Evolutionary conservation across 2,329 filamentous ascomycete genomes (phyloP).

Genomic region (Rosellinia necatrix): DNA sequence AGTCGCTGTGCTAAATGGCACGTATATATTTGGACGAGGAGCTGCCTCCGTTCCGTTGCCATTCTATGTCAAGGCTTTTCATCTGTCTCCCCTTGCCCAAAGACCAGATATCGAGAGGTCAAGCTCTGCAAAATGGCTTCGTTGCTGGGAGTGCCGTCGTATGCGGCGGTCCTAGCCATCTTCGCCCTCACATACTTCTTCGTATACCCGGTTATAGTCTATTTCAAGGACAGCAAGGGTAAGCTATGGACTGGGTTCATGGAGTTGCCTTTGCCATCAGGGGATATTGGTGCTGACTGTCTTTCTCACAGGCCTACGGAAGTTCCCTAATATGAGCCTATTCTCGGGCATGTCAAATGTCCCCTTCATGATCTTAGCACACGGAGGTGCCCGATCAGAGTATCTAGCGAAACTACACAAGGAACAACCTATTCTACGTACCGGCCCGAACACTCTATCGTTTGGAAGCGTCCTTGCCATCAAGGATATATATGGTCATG

Average conservation of each 20-base stretch:
- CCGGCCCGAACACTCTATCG: constrained; percentile 4
- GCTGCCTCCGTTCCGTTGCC: neutral
- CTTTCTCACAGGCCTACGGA: neutral
- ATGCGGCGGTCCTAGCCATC: neutral
- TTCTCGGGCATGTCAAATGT: constrained; percentile 11
- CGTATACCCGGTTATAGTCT: constrained; percentile 4
- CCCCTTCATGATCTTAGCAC: constrained; percentile 10
- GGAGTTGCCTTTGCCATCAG: neutral
- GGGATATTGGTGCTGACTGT: neutral
- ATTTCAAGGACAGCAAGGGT: constrained; percentile 12
- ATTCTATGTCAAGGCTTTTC: neutral
- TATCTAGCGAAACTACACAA: constrained; percentile 4
- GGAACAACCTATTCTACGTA: constrained; percentile 1
- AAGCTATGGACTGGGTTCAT: neutral
- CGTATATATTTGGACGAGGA: neutral
- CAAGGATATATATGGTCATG: constrained; percentile 13
- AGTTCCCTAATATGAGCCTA: constrained; percentile 5
- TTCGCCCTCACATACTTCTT: constrained; percentile 6
- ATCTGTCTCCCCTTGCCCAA: neutral
- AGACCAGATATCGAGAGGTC: neutral
- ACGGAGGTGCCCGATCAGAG: neutral
- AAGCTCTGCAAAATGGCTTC: neutral
- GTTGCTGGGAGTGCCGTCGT: neutral
- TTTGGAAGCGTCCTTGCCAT: constrained; percentile 11
- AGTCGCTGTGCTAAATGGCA: neutral